Conservation (phyloP, 2,329 filamentous ascomycete species). For the Sporothrix dimorphospora region DNA sequence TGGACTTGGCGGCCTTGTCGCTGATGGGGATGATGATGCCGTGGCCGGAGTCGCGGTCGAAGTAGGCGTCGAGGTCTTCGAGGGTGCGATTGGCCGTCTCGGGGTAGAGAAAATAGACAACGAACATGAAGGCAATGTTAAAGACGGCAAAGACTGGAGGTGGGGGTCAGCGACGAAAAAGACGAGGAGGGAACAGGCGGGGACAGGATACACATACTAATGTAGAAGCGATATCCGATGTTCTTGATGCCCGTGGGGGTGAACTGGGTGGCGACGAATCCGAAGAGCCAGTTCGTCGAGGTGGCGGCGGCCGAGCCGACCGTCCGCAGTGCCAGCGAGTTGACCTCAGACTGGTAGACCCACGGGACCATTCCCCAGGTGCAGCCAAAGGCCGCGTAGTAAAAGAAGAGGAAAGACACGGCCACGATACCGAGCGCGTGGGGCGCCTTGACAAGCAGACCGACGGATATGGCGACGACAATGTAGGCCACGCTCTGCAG, state of each 20-base stretch:
- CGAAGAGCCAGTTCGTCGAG: slow-evolving; percentile 35
- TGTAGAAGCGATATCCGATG: slow-evolving; percentile 36
- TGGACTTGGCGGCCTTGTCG: slow-evolving; percentile 9
- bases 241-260: slow-evolving; percentile 34
- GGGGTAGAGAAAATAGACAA: slow-evolving; percentile 38
- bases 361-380: slow-evolving; percentile 29
- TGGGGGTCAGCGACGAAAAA: slow-evolving; percentile 19
- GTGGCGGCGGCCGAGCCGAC: slow-evolving; percentile 36
- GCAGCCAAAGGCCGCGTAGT: slow-evolving; percentile 29
- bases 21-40: slow-evolving; percentile 8
- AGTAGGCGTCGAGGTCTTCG: slow-evolving; percentile 22
- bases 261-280: slow-evolving; percentile 34
- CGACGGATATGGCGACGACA: slow-evolving; percentile 5
- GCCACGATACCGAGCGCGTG: slow-evolving; percentile 8
- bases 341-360: slow-evolving; percentile 30
- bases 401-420: slow-evolving; percentile 27
- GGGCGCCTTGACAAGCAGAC: slow-evolving; percentile 6
- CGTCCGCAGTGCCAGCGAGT: slow-evolving; percentile 29
- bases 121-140: slow-evolving; percentile 35
- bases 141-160: slow-evolving; percentile 33
- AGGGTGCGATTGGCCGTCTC: slow-evolving; percentile 34
- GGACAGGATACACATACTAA: slow-evolving; percentile 5
- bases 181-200: not conserved
- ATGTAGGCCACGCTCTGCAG: slow-evolving; percentile 17
- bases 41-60: slow-evolving; percentile 10